Conservation (phyloP, 192 early-diverging fungal species). For the Phlyctochytrium bullatum region DNA sequence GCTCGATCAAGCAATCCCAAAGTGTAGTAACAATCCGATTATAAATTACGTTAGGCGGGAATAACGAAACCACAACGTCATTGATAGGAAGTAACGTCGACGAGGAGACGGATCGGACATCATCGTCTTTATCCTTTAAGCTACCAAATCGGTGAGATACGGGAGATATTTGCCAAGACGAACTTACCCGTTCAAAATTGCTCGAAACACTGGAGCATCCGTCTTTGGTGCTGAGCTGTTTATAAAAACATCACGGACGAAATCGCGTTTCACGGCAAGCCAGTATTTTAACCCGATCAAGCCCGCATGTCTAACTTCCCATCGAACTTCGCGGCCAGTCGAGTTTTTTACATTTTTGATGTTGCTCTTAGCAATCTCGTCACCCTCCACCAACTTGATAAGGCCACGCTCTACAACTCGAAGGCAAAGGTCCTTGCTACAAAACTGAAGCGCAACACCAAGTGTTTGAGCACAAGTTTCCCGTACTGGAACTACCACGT, state of each 20-base stretch:
- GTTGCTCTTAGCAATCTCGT: slow-evolving; percentile 1
- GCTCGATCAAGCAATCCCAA: slow-evolving; percentile 85
- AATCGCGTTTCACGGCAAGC: slow-evolving; percentile 85
- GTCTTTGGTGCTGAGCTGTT: slow-evolving; percentile 10
- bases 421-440: slow-evolving; percentile 50
- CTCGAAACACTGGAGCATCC: slow-evolving; percentile 65
- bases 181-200: slow-evolving; percentile 72
- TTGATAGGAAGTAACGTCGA: slow-evolving; percentile 86
- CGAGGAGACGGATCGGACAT: slow-evolving; percentile 90
- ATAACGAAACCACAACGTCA: slow-evolving; percentile 68
- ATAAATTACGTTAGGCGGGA: slow-evolving; percentile 64
- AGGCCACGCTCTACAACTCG: slow-evolving; percentile 54
- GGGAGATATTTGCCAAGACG: background rate
- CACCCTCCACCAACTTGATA: slow-evolving; percentile 51
- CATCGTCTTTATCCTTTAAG: slow-evolving; percentile 85
- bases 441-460: slow-evolving; percentile 64
- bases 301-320: slow-evolving; percentile 93
- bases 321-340: slow-evolving; percentile 49
- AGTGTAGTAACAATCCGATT: slow-evolving; percentile 69
- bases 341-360: background rate
- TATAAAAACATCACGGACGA: slow-evolving; percentile 71
- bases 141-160: background rate
- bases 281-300: slow-evolving; percentile 92
- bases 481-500: slow-evolving; percentile 91
- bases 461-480: slow-evolving; percentile 87